phyloP scores from a whole-genome alignment of 2,329 filamentous ascomycete genomes.

The Magnaporthiopsis incrustans region DNA sequence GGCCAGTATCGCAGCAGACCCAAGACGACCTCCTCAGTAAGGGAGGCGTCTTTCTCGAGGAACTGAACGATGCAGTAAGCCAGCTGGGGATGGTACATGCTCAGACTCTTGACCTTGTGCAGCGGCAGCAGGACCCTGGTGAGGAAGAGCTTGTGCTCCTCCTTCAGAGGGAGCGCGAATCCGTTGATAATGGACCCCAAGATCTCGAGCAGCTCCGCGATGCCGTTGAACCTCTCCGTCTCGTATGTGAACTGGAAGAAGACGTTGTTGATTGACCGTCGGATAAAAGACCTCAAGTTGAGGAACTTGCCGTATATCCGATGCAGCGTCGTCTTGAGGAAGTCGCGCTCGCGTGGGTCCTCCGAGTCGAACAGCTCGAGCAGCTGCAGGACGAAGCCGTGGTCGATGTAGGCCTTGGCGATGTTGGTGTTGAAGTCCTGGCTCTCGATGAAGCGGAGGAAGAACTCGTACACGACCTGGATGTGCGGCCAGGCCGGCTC shows the following conservation, averaged over 20 bases:
- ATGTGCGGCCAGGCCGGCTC: slow-evolving; percentile 99
- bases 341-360: slow-evolving; percentile 92
- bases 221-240: slow-evolving; percentile 96
- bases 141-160: slow-evolving; percentile 97
- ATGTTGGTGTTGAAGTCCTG: slow-evolving; percentile 99
- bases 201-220: slow-evolving; percentile 93
- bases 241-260: slow-evolving; percentile 99
- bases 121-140: slow-evolving; percentile 87
- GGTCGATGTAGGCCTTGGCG: slow-evolving; percentile 96
- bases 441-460: slow-evolving; percentile 96
- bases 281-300: slow-evolving; percentile 93
- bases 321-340: slow-evolving; percentile 95
- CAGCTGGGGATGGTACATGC: slow-evolving; percentile 98
- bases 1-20: slow-evolving; percentile 96
- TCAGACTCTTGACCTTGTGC: slow-evolving; percentile 97
- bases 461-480: slow-evolving; percentile 99
- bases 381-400: slow-evolving; percentile 91
- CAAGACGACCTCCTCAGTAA: slow-evolving; percentile 96
- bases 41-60: slow-evolving; percentile 89
- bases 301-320: slow-evolving; percentile 98
- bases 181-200: slow-evolving; percentile 98
- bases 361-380: slow-evolving; percentile 98
- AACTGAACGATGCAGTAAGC: slow-evolving; percentile 99
- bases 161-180: slow-evolving; percentile 91
- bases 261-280: slow-evolving; percentile 98